Percentiles rank a stretch among this genome's conserved stretches.
phyloP scores from a whole-genome alignment of 2,329 filamentous ascomycete genomes.

The Bipolaris gigantea region DNA sequence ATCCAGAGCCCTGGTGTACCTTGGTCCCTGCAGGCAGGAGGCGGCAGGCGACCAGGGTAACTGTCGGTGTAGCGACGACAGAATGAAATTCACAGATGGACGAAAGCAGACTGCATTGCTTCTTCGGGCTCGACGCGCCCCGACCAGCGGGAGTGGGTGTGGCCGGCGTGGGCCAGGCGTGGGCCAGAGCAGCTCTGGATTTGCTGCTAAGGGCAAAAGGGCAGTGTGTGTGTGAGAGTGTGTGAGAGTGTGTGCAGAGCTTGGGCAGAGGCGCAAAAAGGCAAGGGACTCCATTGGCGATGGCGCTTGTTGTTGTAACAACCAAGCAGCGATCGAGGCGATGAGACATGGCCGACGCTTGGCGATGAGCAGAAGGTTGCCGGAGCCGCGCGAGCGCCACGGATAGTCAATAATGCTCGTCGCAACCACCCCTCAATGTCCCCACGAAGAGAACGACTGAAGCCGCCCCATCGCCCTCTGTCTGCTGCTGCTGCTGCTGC shows the following conservation, averaged over 20 bases:
- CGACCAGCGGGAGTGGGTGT: not conserved
- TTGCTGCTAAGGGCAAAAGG: not conserved
- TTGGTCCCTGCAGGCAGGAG: conserved; percentile 13
- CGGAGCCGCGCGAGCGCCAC: conserved; percentile 29
- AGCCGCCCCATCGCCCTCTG: conserved; percentile 18
- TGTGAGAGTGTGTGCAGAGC: not conserved
- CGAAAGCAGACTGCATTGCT: conserved; percentile 2
- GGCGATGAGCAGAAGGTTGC: conserved; percentile 18
- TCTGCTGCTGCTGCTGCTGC: not conserved
- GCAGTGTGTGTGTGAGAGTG: not conserved
- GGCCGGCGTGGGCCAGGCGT: not conserved
- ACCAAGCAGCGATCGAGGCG: conserved; percentile 12
- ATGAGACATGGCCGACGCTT: conserved; percentile 19
- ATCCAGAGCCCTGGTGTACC: conserved; percentile 2
- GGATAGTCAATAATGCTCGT: conserved; percentile 28
- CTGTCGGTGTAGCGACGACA: conserved; percentile 7
- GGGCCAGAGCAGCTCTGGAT: not conserved
- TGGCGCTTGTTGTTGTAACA: conserved; percentile 3
- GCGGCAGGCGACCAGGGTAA: conserved; percentile 8
- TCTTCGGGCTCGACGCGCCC: conserved; percentile 1
- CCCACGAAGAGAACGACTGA: conserved; percentile 16
- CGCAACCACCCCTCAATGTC: conserved; percentile 20
- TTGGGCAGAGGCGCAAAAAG: conserved; percentile 2
- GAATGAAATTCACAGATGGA: conserved; percentile 10
- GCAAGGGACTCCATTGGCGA: conserved; percentile 7